phyloP scores from a whole-genome alignment of 345 rosid species.

The Populus tremula region DNA sequence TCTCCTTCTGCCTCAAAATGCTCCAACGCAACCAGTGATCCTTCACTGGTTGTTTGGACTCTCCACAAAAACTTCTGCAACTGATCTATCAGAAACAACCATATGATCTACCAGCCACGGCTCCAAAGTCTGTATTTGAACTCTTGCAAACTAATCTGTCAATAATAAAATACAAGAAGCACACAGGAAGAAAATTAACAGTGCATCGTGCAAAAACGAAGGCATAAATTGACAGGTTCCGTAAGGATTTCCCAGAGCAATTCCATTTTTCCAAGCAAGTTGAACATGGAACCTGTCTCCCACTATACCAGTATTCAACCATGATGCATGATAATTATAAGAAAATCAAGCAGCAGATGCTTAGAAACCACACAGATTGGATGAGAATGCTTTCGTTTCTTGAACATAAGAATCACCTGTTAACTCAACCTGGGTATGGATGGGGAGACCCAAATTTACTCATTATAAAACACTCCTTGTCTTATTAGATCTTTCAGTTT shows the following conservation, averaged over 20 bases:
- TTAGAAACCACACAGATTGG: background rate
- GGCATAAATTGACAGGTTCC: background rate
- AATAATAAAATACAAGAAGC: background rate
- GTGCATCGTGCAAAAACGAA: too few relatives aligned
- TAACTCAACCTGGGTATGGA: too few relatives aligned
- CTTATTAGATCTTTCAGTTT: too few relatives aligned
- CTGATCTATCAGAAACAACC: slow-evolving; percentile 78
- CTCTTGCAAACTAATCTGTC: slow-evolving; percentile 95
- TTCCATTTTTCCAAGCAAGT: background rate
- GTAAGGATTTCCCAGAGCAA: background rate
- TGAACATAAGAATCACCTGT: too few relatives aligned
- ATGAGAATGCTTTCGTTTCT: too few relatives aligned
- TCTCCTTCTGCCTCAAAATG: too few relatives aligned
- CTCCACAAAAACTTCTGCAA: slow-evolving; percentile 55
- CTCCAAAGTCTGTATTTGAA: slow-evolving; percentile 91
- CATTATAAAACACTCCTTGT: too few relatives aligned
- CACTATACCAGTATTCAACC: background rate
- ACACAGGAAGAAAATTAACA: background rate
- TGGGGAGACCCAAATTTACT: too few relatives aligned
- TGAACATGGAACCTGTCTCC: background rate
- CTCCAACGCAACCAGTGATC: too few relatives aligned
- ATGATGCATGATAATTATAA: background rate
- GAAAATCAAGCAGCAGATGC: background rate
- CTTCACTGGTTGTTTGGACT: too few relatives aligned
- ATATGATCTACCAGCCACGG: slow-evolving; percentile 93